Evolutionary conservation across 805 yeast species (phyloP).

Genomic region (Candida rishiriensis): DNA sequence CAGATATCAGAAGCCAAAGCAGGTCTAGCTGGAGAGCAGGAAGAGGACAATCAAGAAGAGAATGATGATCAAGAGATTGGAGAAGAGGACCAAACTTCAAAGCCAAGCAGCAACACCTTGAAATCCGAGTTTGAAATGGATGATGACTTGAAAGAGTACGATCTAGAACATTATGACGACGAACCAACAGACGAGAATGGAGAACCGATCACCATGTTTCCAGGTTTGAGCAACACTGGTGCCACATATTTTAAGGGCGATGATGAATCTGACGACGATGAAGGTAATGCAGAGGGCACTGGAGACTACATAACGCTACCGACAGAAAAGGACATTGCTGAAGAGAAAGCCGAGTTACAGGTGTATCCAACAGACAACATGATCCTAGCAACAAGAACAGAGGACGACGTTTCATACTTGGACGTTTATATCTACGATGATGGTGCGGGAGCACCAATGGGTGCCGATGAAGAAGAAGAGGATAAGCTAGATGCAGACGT

Average conservation of each 20-base stretch:
- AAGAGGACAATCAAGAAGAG: constrained; percentile 25
- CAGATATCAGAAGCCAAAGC: constrained; percentile 74
- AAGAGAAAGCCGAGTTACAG: constrained; percentile 80
- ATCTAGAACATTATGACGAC: constrained; percentile 79
- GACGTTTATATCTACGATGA: constrained; percentile 95
- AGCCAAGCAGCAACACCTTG: constrained; percentile 22
- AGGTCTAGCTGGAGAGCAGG: constrained; percentile 49
- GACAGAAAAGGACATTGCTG: constrained; percentile 56
- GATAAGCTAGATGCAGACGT: constrained; percentile 70
- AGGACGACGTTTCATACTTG: constrained; percentile 87
- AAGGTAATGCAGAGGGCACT: constrained; percentile 26
- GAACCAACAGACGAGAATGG: constrained; percentile 53
- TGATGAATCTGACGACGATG: constrained; percentile 30
- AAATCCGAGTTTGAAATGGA: constrained; percentile 59
- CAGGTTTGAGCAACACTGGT: constrained; percentile 59
- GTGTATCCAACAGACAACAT: constrained; percentile 87
- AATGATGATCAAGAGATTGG: constrained; percentile 7
- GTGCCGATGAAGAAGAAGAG: constrained; percentile 58
- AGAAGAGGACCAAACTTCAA: background rate
- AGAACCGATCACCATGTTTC: constrained; percentile 59
- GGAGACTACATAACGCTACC: constrained; percentile 64
- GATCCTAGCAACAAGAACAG: constrained; percentile 89
- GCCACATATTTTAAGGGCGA: constrained; percentile 49
- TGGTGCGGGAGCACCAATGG: constrained; percentile 78
- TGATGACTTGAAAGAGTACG: constrained; percentile 84